Evolutionary conservation across 805 yeast species (phyloP).

Genomic region (Vanderwaltozyma tropicalis): DNA sequence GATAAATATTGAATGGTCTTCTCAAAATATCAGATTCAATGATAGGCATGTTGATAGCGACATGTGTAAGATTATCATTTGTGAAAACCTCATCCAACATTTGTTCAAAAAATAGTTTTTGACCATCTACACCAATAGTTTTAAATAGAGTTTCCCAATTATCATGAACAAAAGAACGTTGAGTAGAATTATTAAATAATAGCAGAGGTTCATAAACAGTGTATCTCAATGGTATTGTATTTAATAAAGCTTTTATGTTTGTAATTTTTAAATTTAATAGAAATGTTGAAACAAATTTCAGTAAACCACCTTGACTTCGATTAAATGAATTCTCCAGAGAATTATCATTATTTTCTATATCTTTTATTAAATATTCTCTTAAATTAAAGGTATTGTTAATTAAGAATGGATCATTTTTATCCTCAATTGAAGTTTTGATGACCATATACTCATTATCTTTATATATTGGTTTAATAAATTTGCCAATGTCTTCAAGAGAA

Average conservation of each 20-base stretch:
- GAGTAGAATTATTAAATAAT: slow-evolving; percentile 39
- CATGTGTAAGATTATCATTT: slow-evolving; percentile 36
- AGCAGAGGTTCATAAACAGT: slow-evolving; percentile 59
- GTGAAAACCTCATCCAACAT: slow-evolving; percentile 16
- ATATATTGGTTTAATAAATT: slow-evolving; percentile 20
- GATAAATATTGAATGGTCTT: slow-evolving; percentile 49
- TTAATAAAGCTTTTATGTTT: slow-evolving; percentile 6
- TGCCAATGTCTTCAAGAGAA: slow-evolving; percentile 10
- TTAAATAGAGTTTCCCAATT: slow-evolving; percentile 28
- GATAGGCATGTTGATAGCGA: slow-evolving; percentile 68
- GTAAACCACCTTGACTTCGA: background rate
- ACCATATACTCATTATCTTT: slow-evolving; percentile 10
- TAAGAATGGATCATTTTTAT: slow-evolving; percentile 4
- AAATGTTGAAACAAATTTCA: background rate
- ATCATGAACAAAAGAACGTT: slow-evolving; percentile 32
- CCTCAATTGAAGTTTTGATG: slow-evolving; percentile 14
- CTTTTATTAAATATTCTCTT: slow-evolving; percentile 5
- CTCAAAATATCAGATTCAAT: slow-evolving; percentile 45
- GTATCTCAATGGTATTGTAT: slow-evolving; percentile 34
- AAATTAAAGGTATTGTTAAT: background rate
- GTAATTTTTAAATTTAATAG: background rate
- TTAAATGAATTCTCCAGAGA: too few relatives aligned
- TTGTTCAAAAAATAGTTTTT: slow-evolving; percentile 10
- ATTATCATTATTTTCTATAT: too few relatives aligned
- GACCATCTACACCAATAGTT: slow-evolving; percentile 2